Conservation (phyloP, 148 eudicot genomes). For the Nepenthes mirabilis region DNA sequence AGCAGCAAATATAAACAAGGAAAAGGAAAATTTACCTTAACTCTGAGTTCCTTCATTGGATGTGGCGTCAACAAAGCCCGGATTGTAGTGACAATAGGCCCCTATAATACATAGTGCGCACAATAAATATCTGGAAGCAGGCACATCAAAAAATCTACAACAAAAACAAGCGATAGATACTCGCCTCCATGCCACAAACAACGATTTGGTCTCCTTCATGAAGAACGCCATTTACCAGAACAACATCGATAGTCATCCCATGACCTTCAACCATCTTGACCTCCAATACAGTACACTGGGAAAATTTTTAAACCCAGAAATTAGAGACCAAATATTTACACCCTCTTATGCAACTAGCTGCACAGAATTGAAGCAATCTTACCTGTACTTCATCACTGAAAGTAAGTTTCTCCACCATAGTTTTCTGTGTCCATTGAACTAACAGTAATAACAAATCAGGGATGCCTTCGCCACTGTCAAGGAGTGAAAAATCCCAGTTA, state of each 20-base stretch:
- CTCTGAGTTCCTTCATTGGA: slow-evolving; percentile 94
- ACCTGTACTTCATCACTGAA: slow-evolving; percentile 70
- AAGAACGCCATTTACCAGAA: slow-evolving; percentile 83
- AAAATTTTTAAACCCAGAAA: slow-evolving; percentile 4
- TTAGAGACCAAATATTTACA: slow-evolving; percentile 7
- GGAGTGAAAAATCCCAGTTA: not conserved
- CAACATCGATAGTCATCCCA: slow-evolving; percentile 87
- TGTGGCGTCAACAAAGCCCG: slow-evolving; percentile 89
- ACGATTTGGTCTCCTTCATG: slow-evolving; percentile 91
- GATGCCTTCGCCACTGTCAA: slow-evolving; percentile 73
- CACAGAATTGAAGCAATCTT: not conserved
- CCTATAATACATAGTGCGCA: slow-evolving; percentile 28
- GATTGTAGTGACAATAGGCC: slow-evolving; percentile 72
- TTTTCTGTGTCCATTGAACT: slow-evolving; percentile 81
- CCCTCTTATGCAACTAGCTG: not conserved
- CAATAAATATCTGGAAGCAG: slow-evolving; percentile 3
- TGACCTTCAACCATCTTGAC: slow-evolving; percentile 93
- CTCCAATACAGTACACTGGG: slow-evolving; percentile 90
- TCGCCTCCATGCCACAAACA: slow-evolving; percentile 85
- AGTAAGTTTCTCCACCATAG: slow-evolving; percentile 70
- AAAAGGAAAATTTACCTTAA: slow-evolving; percentile 42
- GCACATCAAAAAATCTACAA: slow-evolving; percentile 2
- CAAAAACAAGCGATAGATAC: slow-evolving; percentile 3
- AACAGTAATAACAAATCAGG: slow-evolving; percentile 66
- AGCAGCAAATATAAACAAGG: not conserved